These are phyloP conservation scores for Lasiodiplodia hormozganensis DNA, from an alignment of 2,329 filamentous ascomycete species.

Conservation along the genomic window DNA sequence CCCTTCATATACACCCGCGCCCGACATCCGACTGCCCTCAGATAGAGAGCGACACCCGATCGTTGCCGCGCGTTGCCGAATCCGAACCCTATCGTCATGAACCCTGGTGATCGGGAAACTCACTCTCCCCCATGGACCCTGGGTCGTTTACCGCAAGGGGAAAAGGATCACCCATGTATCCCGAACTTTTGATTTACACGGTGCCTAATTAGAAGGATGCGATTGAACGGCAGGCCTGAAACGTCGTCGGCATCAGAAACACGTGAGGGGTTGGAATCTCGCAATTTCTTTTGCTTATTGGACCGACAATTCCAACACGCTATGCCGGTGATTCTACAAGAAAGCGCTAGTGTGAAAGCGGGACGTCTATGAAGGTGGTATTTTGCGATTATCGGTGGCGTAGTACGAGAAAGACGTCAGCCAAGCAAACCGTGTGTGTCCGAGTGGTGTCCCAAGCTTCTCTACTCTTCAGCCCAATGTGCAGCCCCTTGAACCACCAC, in stretches of 20 bases:
- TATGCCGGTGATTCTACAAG: slow-evolving; percentile 9
- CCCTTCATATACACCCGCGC: too few species aligned
- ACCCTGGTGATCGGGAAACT: too few species aligned
- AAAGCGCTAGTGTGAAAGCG: slow-evolving; percentile 9
- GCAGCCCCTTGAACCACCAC: background rate
- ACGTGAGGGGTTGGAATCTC: slow-evolving; percentile 8
- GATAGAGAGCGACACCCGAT: too few species aligned
- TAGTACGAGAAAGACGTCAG: slow-evolving; percentile 26
- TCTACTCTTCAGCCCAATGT: slow-evolving; percentile 12
- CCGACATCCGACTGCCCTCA: too few species aligned
- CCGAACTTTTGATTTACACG: background rate
- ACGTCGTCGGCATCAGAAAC: slow-evolving; percentile 15
- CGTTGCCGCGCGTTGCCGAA: too few species aligned
- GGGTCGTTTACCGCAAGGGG: too few species aligned
- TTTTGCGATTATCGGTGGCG: background rate
- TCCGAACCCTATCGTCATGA: too few species aligned
- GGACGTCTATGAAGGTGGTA: slow-evolving; percentile 11
- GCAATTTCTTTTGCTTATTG: slow-evolving; percentile 13
- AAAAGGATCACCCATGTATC: background rate
- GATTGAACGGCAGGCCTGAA: background rate
- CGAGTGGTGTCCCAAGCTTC: slow-evolving; percentile 16
- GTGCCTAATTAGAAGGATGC: slow-evolving; percentile 4
- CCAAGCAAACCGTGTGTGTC: slow-evolving; percentile 7
- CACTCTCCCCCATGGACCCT: background rate
- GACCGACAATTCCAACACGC: slow-evolving; percentile 6